Base-by-base conservation (phyloP, 1,284 basidiomycete species). In the Cryptococcus neoformans region DNA sequence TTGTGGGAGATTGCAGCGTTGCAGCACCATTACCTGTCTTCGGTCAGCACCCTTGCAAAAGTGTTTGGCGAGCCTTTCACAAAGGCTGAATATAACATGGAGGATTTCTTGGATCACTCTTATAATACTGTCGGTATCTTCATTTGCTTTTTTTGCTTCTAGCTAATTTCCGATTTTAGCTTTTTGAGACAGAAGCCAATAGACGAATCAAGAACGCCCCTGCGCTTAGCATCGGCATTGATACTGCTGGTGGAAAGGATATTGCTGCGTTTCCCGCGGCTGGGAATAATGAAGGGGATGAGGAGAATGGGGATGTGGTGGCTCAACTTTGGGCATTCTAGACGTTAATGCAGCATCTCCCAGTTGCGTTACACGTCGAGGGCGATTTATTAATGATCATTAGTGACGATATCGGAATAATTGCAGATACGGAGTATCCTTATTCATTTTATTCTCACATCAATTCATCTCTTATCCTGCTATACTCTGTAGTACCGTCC, bases 81-180 rank as follows among this genome's bases (percentile, higher is more conserved):
- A 7, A 94, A 94, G 70, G 90, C 88, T 10, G 82, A 83, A 35
- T 98, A 94, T 77, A 81, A 84, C 35, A 85, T 97, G 82, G 96
- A 99, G 66, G 96, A 99, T 74, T 99, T 99, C 74, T 77, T 98
- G 69, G 96, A 99, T 78, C 92, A 98, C 74, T 92, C 91, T 0
- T 99, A 97, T 70, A 83, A 82, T 12, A 97, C 92, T 51, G 91
- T 95, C 65, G 66, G 89, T 81, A 11, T 9, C 34, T 21, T 28
- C 21, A 21, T 21, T 21, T 21, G 37, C 34, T 44, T 34, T 21
- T 40, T 11, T 28, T 6, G 0, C 44, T 35, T 34, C 28, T 28
- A 42, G 37, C 41, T 45, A 36, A 8, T n/a, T 35, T 14, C 44
- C 42, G 44, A 14, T 46, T 10, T 17, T 52, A 94, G 89, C 81